A percentile compares a stretch with the other conserved stretches of the same genome.
phyloP scores from a whole-genome alignment of 1,284 basidiomycete species.

The Apiotrichum montevideense region DNA sequence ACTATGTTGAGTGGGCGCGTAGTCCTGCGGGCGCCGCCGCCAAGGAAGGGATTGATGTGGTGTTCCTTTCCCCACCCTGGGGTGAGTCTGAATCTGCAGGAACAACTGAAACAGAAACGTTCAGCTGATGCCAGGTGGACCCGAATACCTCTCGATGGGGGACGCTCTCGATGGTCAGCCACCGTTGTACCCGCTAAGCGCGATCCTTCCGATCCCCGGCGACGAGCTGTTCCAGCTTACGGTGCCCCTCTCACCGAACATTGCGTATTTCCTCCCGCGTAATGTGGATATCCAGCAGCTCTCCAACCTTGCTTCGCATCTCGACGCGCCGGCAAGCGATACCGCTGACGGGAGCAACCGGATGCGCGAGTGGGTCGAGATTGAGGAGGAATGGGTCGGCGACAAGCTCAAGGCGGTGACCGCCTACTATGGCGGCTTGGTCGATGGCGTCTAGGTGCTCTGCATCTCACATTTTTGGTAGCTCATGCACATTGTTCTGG shows the following conservation, averaged over 20 bases:
- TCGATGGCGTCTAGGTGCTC: slow-evolving; percentile 4
- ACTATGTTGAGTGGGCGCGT: slow-evolving; percentile 73
- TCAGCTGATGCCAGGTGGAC: slow-evolving; percentile 10
- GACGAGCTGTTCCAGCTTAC: slow-evolving; percentile 69
- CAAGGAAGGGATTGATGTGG: slow-evolving; percentile 62
- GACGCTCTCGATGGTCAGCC: slow-evolving; percentile 4
- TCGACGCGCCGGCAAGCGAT: not conserved
- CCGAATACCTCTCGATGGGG: slow-evolving; percentile 30
- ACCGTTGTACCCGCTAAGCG: slow-evolving; percentile 62
- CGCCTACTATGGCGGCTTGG: slow-evolving; percentile 51
- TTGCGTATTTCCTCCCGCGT: slow-evolving; percentile 85
- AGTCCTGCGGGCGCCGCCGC: slow-evolving; percentile 46
- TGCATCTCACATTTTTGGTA: too few relatives aligned
- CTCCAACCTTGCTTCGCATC: slow-evolving; percentile 50
- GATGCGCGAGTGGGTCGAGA: slow-evolving; percentile 37
- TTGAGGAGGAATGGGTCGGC: slow-evolving; percentile 54
- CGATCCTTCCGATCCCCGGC: slow-evolving; percentile 73
- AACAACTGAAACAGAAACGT: too few relatives aligned
- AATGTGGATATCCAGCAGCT: slow-evolving; percentile 74
- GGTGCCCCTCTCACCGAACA: slow-evolving; percentile 60
- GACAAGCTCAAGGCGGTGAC: slow-evolving; percentile 52
- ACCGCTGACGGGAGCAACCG: slow-evolving; percentile 13
- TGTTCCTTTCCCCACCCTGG: slow-evolving; percentile 92
- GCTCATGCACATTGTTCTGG: too few relatives aligned
- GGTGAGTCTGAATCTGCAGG: slow-evolving; percentile 54